Percentiles rank a stretch among this genome's conserved stretches.
Conservation (phyloP, 2,329 filamentous ascomycete genomes). For the Bipolaris gigantea region DNA sequence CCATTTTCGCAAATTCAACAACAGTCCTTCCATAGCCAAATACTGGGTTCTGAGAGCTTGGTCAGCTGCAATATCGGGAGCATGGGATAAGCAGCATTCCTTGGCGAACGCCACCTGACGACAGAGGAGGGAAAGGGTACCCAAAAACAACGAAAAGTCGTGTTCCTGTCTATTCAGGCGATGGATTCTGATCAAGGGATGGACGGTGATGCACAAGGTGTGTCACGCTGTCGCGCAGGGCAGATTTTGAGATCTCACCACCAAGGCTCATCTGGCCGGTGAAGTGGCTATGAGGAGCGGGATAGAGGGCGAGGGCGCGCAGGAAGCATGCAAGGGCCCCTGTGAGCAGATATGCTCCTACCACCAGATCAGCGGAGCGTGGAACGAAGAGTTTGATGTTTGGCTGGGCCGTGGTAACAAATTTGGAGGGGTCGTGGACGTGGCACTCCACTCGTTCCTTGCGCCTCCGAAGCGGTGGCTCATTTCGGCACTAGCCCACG, state of each 20-base stretch:
- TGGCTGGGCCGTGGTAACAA: constrained; percentile 17
- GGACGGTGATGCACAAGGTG: neutral
- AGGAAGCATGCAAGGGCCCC: too few relatives aligned
- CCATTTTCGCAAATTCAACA: neutral
- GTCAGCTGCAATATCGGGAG: neutral
- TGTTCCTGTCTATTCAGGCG: neutral
- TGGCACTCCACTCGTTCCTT: constrained; percentile 30
- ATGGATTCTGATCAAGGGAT: neutral
- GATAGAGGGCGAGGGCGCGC: neutral
- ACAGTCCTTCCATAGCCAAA: neutral
- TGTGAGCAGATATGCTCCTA: neutral
- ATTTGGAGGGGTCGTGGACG: constrained; percentile 23
- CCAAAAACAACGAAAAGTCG: neutral
- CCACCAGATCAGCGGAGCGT: neutral
- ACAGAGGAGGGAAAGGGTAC: neutral
- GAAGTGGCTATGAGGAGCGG: neutral
- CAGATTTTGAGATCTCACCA: constrained; percentile 11
- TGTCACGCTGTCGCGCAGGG: neutral
- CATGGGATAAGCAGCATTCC: constrained; percentile 1
- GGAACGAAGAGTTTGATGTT: constrained; percentile 15
- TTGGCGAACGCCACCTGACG: neutral
- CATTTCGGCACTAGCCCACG: constrained; percentile 26
- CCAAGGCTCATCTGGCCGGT: constrained; percentile 3
- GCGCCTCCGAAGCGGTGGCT: constrained; percentile 27
- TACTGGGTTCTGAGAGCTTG: neutral